phyloP scores from a whole-genome alignment of 768 basidiomycete genomes.

The Phylloporus sp. region DNA sequence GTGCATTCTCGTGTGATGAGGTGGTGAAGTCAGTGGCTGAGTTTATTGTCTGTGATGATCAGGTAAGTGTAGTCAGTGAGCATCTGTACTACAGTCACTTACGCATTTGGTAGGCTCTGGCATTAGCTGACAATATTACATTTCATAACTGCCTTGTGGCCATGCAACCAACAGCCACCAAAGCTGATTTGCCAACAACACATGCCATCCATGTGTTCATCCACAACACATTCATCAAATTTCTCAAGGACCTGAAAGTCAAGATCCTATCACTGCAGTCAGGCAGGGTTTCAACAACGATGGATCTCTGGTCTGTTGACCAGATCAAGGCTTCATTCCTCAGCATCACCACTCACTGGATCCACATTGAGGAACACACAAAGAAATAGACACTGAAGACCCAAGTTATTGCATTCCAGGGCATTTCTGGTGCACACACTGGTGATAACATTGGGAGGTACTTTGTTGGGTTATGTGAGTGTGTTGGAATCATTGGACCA shows the following conservation, averaged over 20 bases:
- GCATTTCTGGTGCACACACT: not conserved
- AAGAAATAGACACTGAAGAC: too few relatives aligned
- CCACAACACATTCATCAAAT: not conserved
- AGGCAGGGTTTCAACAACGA: too few relatives aligned
- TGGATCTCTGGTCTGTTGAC: too few relatives aligned
- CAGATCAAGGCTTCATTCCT: too few relatives aligned
- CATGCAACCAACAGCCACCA: not conserved
- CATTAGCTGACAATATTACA: not conserved
- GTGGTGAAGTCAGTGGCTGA: too few relatives aligned
- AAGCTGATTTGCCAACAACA: not conserved
- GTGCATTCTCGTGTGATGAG: too few relatives aligned
- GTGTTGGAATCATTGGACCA: not conserved
- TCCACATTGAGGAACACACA: too few relatives aligned
- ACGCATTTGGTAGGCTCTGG: too few relatives aligned
- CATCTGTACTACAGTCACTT: too few relatives aligned
- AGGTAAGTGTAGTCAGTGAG: not conserved
- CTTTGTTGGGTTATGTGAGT: not conserved
- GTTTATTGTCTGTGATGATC: too few relatives aligned
- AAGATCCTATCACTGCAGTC: too few relatives aligned
- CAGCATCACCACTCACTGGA: too few relatives aligned
- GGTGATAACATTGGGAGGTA: not conserved
- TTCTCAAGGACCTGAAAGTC: not conserved
- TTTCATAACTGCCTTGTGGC: not conserved
- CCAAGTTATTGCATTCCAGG: not conserved
- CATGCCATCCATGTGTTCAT: not conserved